A percentile compares a stretch with the other conserved stretches of the same genome.
phyloP scores from a whole-genome alignment of 2,329 filamentous ascomycete species.

The Botrytis deweyae region DNA sequence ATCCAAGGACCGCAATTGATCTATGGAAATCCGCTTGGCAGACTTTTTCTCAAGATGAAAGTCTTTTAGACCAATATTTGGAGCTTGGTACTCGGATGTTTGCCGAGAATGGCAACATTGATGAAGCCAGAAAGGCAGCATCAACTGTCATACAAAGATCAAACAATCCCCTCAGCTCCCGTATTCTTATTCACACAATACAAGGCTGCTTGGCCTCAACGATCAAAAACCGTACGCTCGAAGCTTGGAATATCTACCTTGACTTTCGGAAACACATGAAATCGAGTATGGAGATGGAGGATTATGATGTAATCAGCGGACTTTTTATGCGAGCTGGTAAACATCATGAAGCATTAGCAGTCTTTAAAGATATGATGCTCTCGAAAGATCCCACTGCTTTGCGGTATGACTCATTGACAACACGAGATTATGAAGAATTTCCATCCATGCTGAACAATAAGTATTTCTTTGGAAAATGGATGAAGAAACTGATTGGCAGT shows the following conservation, averaged over 20 bases:
- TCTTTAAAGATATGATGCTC: constrained; percentile 86
- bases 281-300: constrained; percentile 61
- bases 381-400: constrained; percentile 25
- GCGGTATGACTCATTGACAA: constrained; percentile 30
- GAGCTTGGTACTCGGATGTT: constrained; percentile 66
- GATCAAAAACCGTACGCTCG: constrained; percentile 48
- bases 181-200: constrained; percentile 68
- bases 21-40: constrained; percentile 43
- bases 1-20: constrained; percentile 43
- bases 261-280: constrained; percentile 62
- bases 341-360: constrained; percentile 65
- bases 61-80: constrained; percentile 53
- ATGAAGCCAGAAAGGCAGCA: constrained; percentile 57
- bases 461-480: constrained; percentile 85
- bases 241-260: constrained; percentile 68
- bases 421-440: constrained; percentile 36
- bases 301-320: constrained; percentile 74
- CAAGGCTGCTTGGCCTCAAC: constrained; percentile 56
- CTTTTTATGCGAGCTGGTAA: constrained; percentile 67
- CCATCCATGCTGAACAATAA: constrained; percentile 62
- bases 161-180: constrained; percentile 48
- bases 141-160: constrained; percentile 50
- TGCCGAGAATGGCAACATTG: constrained; percentile 56
- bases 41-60: constrained; percentile 20
- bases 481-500: constrained; percentile 76